These are phyloP conservation scores for Colletotrichum sansevieriae DNA, from an alignment of 2,329 filamentous ascomycete genomes.

Conservation along the genomic window DNA sequence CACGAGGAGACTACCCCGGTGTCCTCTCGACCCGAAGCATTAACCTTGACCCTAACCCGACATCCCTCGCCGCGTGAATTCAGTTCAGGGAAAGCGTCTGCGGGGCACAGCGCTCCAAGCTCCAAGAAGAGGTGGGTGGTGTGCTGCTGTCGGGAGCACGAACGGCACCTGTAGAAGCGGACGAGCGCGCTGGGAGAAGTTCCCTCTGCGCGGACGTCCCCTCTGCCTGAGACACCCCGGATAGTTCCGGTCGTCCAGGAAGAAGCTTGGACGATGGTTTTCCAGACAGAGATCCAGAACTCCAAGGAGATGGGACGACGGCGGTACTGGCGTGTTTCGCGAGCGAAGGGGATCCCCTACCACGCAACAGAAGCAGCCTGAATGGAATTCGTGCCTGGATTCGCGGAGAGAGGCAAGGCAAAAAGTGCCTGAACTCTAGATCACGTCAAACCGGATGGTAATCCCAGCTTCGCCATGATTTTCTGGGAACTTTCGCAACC, in stretches of 20 bases:
- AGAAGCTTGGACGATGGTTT: constrained; percentile 9
- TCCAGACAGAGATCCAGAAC: neutral
- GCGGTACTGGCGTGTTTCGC: neutral
- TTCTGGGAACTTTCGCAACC: no score
- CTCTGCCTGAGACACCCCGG: neutral
- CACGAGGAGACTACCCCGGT: no score
- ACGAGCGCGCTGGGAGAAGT: no score
- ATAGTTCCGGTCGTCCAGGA: constrained; percentile 9
- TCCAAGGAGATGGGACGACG: neutral
- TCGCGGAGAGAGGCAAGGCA: no score
- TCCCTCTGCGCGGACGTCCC: no score
- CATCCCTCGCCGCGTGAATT: no score
- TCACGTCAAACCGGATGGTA: neutral
- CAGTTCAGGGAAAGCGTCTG: no score
- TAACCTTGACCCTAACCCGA: no score
- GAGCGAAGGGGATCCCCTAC: neutral
- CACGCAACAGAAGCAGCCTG: neutral
- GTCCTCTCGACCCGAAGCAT: no score
- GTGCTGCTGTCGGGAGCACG: neutral
- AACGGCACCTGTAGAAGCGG: neutral
- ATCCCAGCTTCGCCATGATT: neutral
- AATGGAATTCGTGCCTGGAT: no score
- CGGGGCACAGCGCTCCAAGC: no score
- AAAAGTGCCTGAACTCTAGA: no score
- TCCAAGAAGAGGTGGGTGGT: neutral